A percentile compares a stretch with the other conserved stretches of the same genome.
These are phyloP conservation scores for Suillus decipiens DNA, from an alignment of 768 basidiomycete species.

Conservation along the genomic window DNA sequence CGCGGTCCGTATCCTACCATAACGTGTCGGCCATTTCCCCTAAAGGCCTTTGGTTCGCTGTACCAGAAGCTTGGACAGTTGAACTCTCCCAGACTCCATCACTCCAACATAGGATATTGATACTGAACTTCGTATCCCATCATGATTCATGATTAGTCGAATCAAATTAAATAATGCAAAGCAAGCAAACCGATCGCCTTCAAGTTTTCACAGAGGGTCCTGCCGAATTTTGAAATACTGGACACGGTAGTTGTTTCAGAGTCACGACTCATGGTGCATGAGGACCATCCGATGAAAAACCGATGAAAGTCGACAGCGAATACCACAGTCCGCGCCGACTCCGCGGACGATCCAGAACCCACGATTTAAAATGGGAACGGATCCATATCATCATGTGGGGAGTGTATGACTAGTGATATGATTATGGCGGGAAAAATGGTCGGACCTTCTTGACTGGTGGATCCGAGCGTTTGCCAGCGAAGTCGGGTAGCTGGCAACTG, in stretches of 20 bases:
- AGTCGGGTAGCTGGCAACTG: background rate
- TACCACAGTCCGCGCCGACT: background rate
- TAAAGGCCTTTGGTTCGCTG: background rate
- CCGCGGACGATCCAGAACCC: background rate
- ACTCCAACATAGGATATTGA: background rate
- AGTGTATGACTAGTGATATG: background rate
- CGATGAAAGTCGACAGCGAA: background rate
- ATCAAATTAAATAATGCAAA: background rate
- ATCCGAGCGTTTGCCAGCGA: background rate
- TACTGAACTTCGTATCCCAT: background rate
- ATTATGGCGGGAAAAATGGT: background rate
- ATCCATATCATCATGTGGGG: background rate
- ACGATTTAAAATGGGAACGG: conserved; percentile 20
- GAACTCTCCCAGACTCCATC: background rate
- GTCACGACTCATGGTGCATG: too few species aligned
- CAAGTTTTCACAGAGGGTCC: background rate
- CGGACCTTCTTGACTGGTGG: too few species aligned
- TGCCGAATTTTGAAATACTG: background rate
- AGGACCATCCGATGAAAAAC: background rate
- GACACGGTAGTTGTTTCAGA: background rate
- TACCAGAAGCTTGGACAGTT: background rate
- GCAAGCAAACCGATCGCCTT: background rate
- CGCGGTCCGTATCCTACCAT: background rate
- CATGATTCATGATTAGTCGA: background rate
- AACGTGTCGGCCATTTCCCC: background rate